These are phyloP conservation scores for Trametes punicea DNA, from an alignment of 768 basidiomycete species.

Conservation along the genomic window DNA sequence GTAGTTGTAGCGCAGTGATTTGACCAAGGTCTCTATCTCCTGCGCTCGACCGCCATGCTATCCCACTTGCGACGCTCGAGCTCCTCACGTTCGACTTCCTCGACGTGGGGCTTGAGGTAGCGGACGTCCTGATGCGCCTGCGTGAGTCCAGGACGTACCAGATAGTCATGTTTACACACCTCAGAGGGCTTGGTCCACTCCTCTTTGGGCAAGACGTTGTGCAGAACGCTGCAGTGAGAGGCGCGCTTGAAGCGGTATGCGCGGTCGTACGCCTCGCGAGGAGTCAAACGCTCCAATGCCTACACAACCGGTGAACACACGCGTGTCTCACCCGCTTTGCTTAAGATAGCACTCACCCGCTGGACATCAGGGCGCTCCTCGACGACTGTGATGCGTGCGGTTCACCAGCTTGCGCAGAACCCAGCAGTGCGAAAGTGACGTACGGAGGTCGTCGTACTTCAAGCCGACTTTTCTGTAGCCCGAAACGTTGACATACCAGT, in stretches of 20 bases:
- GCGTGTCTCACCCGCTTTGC: too few relatives aligned
- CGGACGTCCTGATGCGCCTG: constrained; percentile 68
- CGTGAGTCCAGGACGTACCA: not conserved
- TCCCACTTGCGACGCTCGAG: constrained; percentile 82
- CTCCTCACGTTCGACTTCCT: constrained; percentile 70
- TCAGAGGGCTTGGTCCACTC: constrained; percentile 76
- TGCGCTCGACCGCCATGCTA: constrained; percentile 59
- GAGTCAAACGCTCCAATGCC: constrained; percentile 82
- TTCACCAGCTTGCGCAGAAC: not conserved
- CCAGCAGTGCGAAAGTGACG: constrained; percentile 34
- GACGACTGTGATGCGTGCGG: constrained; percentile 44
- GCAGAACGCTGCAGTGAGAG: constrained; percentile 73
- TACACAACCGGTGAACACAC: constrained; percentile 28
- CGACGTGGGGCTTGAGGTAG: constrained; percentile 80
- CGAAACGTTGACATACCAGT: constrained; percentile 74
- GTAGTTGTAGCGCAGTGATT: not conserved
- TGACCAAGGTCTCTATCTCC: constrained; percentile 40
- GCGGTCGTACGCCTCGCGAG: constrained; percentile 83
- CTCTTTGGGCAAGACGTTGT: constrained; percentile 75
- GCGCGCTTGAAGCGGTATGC: constrained; percentile 86
- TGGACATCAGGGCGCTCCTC: constrained; percentile 80
- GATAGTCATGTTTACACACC: constrained; percentile 39
- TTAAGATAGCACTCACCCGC: constrained; percentile 47
- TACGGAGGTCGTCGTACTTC: constrained; percentile 92
- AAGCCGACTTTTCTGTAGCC: constrained; percentile 89